phyloP scores from a whole-genome alignment of 2,329 filamentous ascomycete genomes.

The Pseudopyricularia cyperi region DNA sequence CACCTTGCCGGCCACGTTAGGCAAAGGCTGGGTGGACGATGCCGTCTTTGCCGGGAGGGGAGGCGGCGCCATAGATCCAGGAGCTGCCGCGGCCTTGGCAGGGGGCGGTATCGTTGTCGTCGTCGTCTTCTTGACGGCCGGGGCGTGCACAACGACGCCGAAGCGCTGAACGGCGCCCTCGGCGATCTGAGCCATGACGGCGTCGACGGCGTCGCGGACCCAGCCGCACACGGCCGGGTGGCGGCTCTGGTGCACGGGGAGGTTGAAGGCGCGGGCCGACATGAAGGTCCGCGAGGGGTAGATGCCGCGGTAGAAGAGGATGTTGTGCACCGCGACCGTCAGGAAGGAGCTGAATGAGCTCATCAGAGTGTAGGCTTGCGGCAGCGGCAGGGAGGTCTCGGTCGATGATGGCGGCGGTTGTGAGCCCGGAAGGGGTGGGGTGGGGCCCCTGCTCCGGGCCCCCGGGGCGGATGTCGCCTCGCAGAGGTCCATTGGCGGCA shows the following conservation, averaged over 20 bases:
- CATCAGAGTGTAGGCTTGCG: slow-evolving; percentile 44
- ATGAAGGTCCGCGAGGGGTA: slow-evolving; percentile 72
- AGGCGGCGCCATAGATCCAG: background rate
- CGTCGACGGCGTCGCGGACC: slow-evolving; percentile 68
- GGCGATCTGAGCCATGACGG: slow-evolving; percentile 57
- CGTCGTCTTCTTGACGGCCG: slow-evolving; percentile 2
- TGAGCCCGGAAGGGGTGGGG: background rate
- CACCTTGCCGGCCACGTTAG: slow-evolving; percentile 3
- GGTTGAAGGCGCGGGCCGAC: slow-evolving; percentile 67
- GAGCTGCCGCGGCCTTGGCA: background rate
- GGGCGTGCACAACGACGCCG: slow-evolving; percentile 32
- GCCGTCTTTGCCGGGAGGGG: background rate
- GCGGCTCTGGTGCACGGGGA: slow-evolving; percentile 71
- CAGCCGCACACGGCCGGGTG: slow-evolving; percentile 78
- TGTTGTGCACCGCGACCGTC: slow-evolving; percentile 69
- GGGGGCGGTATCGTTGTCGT: background rate
- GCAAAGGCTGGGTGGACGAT: background rate
- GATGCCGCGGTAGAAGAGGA: slow-evolving; percentile 69
- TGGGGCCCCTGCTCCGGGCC: background rate
- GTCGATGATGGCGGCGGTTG: slow-evolving; percentile 2
- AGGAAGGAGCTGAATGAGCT: slow-evolving; percentile 67
- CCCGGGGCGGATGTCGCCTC: background rate
- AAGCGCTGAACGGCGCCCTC: slow-evolving; percentile 34
- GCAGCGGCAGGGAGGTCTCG: slow-evolving; percentile 20
- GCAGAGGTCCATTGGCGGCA: background rate